These are phyloP conservation scores for Curvularia sp. DNA, from an alignment of 2,329 filamentous ascomycete genomes.

Conservation along the genomic window DNA sequence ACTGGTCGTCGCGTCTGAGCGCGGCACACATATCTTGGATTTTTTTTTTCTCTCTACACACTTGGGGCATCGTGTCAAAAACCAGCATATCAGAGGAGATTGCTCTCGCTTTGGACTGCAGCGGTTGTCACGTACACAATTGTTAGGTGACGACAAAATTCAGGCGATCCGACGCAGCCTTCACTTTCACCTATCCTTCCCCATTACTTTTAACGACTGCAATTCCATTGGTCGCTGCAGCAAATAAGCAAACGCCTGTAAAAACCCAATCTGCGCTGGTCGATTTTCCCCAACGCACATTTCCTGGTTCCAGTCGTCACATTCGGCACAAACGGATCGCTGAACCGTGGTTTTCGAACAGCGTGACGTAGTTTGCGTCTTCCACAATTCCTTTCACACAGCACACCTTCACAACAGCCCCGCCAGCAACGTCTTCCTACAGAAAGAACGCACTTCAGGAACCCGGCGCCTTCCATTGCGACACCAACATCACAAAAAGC, in stretches of 20 bases:
- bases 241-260: background rate
- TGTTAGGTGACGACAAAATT: constrained; percentile 1
- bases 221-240: background rate
- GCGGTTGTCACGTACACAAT: background rate
- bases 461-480: background rate
- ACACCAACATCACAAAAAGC: background rate
- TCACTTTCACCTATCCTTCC: constrained; percentile 1
- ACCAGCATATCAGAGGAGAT: background rate
- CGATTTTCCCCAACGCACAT: background rate
- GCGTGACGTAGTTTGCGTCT: constrained; percentile 5
- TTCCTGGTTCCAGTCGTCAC: constrained; percentile 7
- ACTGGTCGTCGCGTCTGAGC: constrained; percentile 34
- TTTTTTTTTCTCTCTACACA: constrained; percentile 12
- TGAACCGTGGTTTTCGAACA: constrained; percentile 8
- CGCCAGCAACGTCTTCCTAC: background rate
- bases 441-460: background rate
- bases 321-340: constrained; percentile 5
- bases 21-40: constrained; percentile 7
- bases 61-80: background rate
- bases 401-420: background rate
- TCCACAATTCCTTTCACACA: constrained; percentile 2
- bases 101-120: background rate
- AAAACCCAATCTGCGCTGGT: background rate
- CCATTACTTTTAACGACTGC: background rate
- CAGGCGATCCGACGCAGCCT: background rate